Conservation (phyloP, 768 basidiomycete genomes). For the Postia placenta region DNA sequence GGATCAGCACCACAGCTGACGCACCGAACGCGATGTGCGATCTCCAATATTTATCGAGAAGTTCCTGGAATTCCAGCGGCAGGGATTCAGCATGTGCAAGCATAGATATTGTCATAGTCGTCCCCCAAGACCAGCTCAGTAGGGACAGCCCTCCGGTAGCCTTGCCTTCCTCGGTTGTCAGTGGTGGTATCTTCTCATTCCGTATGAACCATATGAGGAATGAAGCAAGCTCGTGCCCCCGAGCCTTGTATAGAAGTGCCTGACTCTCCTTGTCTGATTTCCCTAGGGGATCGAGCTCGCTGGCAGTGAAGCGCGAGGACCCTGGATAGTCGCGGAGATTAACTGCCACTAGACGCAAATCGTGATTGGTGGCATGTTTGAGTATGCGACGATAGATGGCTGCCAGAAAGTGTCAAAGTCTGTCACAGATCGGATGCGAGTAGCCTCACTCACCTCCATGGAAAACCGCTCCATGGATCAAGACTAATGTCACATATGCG, state of each 20-base stretch:
- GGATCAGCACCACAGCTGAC: too few species aligned
- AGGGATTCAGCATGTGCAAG: conserved; percentile 6
- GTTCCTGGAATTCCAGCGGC: not conserved
- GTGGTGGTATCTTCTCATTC: conserved; percentile 21
- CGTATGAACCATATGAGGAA: conserved; percentile 31
- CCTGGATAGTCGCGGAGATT: conserved; percentile 26
- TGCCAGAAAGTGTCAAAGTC: conserved; percentile 6
- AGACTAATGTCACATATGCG: conserved; percentile 13
- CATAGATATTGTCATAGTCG: conserved; percentile 17
- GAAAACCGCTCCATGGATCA: conserved; percentile 16
- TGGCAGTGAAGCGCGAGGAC: conserved; percentile 14
- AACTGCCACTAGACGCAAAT: conserved; percentile 20
- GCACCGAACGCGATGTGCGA: too few species aligned
- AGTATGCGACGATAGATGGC: conserved; percentile 17
- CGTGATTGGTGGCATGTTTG: conserved; percentile 11
- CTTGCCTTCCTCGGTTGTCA: not conserved
- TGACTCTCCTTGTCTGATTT: conserved; percentile 1
- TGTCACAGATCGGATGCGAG: too few species aligned
- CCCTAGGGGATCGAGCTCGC: conserved; percentile 11
- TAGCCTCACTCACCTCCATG: conserved; percentile 17
- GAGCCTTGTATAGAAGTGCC: conserved; percentile 16
- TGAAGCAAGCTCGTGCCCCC: conserved; percentile 27
- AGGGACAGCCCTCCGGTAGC: conserved; percentile 5
- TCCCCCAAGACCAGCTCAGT: conserved; percentile 33
- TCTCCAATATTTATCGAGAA: conserved; percentile 3